Base-by-base conservation (phyloP, 1,139 yeast species). In the Blastobotrys apis region DNA sequence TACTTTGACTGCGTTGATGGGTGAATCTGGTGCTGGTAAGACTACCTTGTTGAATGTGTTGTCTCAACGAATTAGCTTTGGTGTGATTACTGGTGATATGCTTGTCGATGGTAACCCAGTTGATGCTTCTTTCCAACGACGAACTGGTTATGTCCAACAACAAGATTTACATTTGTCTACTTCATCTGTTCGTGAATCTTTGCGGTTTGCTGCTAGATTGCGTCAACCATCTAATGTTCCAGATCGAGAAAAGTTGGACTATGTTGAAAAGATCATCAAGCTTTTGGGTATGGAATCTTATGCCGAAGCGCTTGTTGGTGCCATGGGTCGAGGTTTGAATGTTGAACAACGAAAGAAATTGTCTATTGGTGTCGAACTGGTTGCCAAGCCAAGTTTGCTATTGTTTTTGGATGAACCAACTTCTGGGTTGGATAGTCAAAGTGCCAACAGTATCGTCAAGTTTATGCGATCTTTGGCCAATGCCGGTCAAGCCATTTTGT, bases 351-450 rank as follows among this genome's bases (percentile, higher is more conserved):
- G 94, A 58, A 84, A 84, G 71, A 78, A 90, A 62, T 70, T 84
- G 53, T 81, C 92, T n/a, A 80, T 83, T 60, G 88, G 94, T 52
- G 92, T 86, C 46, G 95, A 86, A 59, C 69, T 86, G 48, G 92
- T 84, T 32, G 94, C 95, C 13, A 85, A 82, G 60, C 95, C 95
- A 2, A 78, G 81, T 50, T 69, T 86, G 42, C 67, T 86, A 49
- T 68, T 86, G 44, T 86, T 86, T 65, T 73, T 86, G 59, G 95
- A 86, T 66, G 95, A 86, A 61, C 95, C 95, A 5, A 86, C 95
- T 19, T 85, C 95, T 5, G 95, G 95, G 56, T 72, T 86, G 51
- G 95, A 86, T 61, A 84, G 95, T 12, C 94, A 84, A 65, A 81
- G 94, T 47, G 92, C 95, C 6, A 84, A 90, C 90, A 76, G 88